phyloP scores from a whole-genome alignment of 176 grass and related monocot genomes.

The Microstegium vimineum region DNA sequence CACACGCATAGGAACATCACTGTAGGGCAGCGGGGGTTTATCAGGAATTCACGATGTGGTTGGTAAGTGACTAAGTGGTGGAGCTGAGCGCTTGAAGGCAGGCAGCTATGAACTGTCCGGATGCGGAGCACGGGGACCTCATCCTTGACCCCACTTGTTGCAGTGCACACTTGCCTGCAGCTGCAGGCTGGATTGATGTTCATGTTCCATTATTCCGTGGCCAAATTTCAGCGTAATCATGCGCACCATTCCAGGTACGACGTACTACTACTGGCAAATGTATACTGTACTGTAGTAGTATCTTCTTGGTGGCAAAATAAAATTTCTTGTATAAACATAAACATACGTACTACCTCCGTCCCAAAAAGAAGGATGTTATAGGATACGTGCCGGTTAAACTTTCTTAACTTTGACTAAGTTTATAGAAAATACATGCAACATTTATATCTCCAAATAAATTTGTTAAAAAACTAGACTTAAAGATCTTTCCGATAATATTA shows the following conservation, averaged over 20 bases:
- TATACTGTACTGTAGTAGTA: no score
- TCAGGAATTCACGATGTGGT: not conserved
- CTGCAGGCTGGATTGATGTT: not conserved
- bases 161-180: slow-evolving; percentile 22
- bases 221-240: not conserved
- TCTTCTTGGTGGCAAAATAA: not conserved
- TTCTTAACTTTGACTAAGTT: no score
- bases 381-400: no score
- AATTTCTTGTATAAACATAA: not conserved
- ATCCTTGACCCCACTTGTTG: not conserved
- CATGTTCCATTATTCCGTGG: not conserved
- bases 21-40: not conserved
- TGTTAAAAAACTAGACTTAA: no score
- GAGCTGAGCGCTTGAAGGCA: not conserved
- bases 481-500: no score
- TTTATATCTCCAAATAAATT: no score
- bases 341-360: no score
- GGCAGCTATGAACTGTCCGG: not conserved
- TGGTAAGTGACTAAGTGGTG: no score
- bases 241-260: not conserved
- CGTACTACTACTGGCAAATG: no score
- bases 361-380: no score
- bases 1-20: not conserved
- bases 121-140: not conserved
- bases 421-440: no score